Evolutionary conservation across 768 basidiomycete genomes (phyloP), one percentile per base, ranked within the genome.

Genomic region (Tricholoma bakamatsutake): DNA sequence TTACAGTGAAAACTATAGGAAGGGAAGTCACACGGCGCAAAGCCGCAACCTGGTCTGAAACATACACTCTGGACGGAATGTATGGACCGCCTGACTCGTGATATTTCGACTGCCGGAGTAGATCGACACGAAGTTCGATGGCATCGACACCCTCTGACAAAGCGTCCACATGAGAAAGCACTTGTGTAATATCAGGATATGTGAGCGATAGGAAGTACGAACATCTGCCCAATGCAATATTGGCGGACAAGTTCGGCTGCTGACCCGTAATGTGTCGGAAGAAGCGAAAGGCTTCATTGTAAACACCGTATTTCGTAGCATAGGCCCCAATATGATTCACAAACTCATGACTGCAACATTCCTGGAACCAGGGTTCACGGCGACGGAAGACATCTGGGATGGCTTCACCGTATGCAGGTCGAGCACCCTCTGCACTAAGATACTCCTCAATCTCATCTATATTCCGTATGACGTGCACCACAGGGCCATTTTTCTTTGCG

Each of bases 131-230:
- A n/a, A 98, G 67, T 69, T 99, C 97, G 57, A 98, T 71, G 0
- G 94, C 96, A 64, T 98, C 95, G 6, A 86, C 90, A 4, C 97
- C 97, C 15, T 82, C 77, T 0, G 82, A 82, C 57, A 99, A 69
- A 43, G 87, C 81, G 18, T 90, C 83, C 40, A 98, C 80, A 50
- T 81, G 68, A 13, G 77, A 69, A 40, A 93, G 74, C 0, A 88
- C 86, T 4, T 82, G 81, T 1, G 78, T 83, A 59, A 97, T 66
- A 66, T 97, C 92, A 0, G 96, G 93, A 71, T 92, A 95, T 0
- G 96, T 97, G 55, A 99, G 76, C 8, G 88, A 87, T 39, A 98
- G 78, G 80, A 98, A 98, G 73, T 93, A 93, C 0, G 93, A 90
- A n/a, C 89, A 81, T 21, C 76, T 73, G 5, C 80, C 83, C 7